phyloP scores from a whole-genome alignment of 164 flowering plant species.

The Saururus chinensis region DNA sequence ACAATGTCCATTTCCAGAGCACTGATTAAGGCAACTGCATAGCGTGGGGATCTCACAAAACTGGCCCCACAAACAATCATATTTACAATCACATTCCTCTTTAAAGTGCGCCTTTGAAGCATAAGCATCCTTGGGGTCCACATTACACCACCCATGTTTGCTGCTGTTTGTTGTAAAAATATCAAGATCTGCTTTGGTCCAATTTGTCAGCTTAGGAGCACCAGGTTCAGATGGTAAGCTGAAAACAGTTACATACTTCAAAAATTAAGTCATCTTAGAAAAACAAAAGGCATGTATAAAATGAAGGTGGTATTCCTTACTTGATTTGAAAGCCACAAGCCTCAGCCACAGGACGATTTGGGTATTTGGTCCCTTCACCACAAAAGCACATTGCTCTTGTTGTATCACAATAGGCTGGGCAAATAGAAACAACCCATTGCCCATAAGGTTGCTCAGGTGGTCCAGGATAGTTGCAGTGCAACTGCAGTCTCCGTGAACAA shows the following conservation, averaged over 20 bases:
- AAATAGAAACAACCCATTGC: conserved; percentile 86
- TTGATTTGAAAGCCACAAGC: conserved; percentile 74
- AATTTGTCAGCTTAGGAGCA: conserved; percentile 46
- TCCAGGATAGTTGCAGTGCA: conserved; percentile 60
- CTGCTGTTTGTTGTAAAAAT: conserved; percentile 68
- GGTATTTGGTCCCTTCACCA: conserved; percentile 93
- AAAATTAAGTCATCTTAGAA: neutral
- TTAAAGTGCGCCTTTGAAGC: conserved; percentile 47
- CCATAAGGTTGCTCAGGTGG: conserved; percentile 72
- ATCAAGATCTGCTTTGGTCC: conserved; percentile 66
- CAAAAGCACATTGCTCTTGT: conserved; percentile 97
- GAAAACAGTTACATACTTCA: conserved; percentile 13
- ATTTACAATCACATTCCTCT: conserved; percentile 92
- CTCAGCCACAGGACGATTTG: conserved; percentile 93
- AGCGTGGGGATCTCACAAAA: conserved; percentile 81
- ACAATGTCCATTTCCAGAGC: conserved; percentile 81
- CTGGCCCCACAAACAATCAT: conserved; percentile 70
- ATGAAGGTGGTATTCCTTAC: conserved; percentile 30
- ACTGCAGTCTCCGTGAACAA: conserved; percentile 55
- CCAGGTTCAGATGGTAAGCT: conserved; percentile 58
- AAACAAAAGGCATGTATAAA: neutral
- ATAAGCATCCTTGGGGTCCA: conserved; percentile 78
- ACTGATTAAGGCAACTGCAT: conserved; percentile 75
- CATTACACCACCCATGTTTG: conserved; percentile 91
- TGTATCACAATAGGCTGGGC: conserved; percentile 82